Percentiles rank a stretch among this genome's conserved stretches.
phyloP scores from a whole-genome alignment of 2,329 filamentous ascomycete species.

The Aureobasidium sp. region DNA sequence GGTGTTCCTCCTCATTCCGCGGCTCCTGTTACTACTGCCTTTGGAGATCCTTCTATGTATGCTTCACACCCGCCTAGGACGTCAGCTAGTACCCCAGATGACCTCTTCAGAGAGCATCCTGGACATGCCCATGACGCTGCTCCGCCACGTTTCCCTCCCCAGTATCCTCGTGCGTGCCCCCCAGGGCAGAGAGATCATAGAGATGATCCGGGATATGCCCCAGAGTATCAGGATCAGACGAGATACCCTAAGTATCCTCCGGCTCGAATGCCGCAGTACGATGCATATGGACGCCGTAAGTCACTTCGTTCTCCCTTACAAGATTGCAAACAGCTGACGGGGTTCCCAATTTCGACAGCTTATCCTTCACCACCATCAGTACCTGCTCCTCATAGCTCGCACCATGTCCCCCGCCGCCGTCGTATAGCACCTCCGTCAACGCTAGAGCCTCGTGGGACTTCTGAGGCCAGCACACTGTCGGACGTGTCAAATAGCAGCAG shows the following conservation, averaged over 20 bases:
- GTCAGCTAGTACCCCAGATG: neutral
- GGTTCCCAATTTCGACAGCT: neutral
- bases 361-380: neutral
- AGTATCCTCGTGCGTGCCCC: constrained; percentile 17
- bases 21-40: constrained; percentile 6
- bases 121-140: constrained; percentile 8
- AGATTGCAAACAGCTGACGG: neutral
- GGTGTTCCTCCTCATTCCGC: constrained; percentile 4
- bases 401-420: constrained; percentile 13
- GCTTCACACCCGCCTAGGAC: constrained; percentile 6
- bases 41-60: constrained; percentile 13
- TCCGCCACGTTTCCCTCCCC: constrained; percentile 9
- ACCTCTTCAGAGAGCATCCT: neutral
- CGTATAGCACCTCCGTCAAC: no score
- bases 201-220: constrained; percentile 19
- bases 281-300: constrained; percentile 19
- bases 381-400: constrained; percentile 2
- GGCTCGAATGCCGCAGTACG: constrained; percentile 9
- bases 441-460: no score
- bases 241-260: constrained; percentile 17
- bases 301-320: neutral
- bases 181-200: constrained; percentile 19
- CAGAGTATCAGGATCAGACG: constrained; percentile 26
- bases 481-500: no score
- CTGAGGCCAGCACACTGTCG: no score